A percentile compares a stretch with the other conserved stretches of the same genome.
These are phyloP conservation scores for Zopfia rhizophila DNA, from an alignment of 2,329 filamentous ascomycete species.

Conservation along the genomic window DNA sequence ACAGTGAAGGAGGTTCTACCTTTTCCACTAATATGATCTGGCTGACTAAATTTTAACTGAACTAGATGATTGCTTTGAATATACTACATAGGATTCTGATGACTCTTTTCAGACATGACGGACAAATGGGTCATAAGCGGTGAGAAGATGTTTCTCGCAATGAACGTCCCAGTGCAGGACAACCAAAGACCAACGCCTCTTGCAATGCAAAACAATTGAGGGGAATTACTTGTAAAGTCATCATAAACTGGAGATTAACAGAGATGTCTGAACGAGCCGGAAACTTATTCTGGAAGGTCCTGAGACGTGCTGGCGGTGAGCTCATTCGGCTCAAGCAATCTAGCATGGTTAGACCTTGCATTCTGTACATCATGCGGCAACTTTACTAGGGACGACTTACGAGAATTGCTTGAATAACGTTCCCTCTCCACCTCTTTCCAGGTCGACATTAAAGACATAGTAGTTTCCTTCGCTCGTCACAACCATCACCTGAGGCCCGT, in stretches of 20 bases:
- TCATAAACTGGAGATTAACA: slow-evolving; percentile 8
- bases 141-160: no score
- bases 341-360: slow-evolving; percentile 30
- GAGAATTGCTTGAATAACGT: slow-evolving; percentile 91
- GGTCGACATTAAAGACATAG: slow-evolving; percentile 93
- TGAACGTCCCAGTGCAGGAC: no score
- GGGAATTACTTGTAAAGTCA: slow-evolving; percentile 3
- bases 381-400: no score
- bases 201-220: slow-evolving; percentile 35
- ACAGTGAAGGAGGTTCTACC: no score
- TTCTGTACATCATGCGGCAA: not conserved
- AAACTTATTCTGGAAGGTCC: slow-evolving; percentile 40
- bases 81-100: no score
- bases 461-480: slow-evolving; percentile 96
- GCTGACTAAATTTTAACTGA: no score
- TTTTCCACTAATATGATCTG: no score
- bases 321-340: slow-evolving; percentile 49
- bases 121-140: no score
- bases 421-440: slow-evolving; percentile 94
- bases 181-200: slow-evolving; percentile 33
- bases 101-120: no score
- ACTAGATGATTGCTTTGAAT: no score
- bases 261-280: slow-evolving; percentile 1
- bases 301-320: slow-evolving; percentile 42
- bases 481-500: slow-evolving; percentile 95